These are phyloP conservation scores for Triadica sebifera DNA, from an alignment of 345 rosid species.

Conservation along the genomic window DNA sequence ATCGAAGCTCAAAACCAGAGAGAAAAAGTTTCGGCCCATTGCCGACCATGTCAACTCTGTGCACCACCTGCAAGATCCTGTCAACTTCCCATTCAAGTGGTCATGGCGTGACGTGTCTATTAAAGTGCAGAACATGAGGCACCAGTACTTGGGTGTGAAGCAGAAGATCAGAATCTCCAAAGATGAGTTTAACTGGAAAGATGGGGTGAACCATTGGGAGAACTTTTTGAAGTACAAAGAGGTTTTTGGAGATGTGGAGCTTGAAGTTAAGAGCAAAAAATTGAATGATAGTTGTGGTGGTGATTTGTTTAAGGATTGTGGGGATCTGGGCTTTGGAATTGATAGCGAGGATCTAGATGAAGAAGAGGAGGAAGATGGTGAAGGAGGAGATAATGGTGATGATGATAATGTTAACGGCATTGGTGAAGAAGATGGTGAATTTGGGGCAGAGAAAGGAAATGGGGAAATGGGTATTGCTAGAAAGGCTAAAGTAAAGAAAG, in stretches of 20 bases:
- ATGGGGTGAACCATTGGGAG: constrained; percentile 77
- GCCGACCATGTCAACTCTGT: constrained; percentile 68
- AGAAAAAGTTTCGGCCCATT: constrained; percentile 72
- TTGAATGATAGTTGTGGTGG: constrained; percentile 28
- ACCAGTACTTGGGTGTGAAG: constrained; percentile 79
- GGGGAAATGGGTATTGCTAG: constrained; percentile 25
- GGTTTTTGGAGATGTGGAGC: constrained; percentile 74
- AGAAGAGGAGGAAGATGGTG: constrained; percentile 49
- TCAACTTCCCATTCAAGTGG: constrained; percentile 69
- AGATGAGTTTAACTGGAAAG: constrained; percentile 62
- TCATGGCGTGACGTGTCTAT: constrained; percentile 81
- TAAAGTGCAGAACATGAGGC: constrained; percentile 83
- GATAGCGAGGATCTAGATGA: constrained; percentile 55
- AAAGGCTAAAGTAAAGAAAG: constrained; percentile 35
- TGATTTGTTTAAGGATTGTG: constrained; percentile 39
- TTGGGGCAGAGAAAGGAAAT: constrained; percentile 32
- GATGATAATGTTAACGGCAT: constrained; percentile 20
- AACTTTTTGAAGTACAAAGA: constrained; percentile 69
- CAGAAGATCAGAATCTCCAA: constrained; percentile 64
- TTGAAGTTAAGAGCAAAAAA: constrained; percentile 58
- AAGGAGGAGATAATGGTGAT: constrained; percentile 33
- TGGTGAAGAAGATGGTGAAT: constrained; percentile 37
- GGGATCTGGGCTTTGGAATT: constrained; percentile 47
- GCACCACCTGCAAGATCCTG: constrained; percentile 59
- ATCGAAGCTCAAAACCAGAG: constrained; percentile 69